Evolutionary conservation across 2,329 filamentous ascomycete species (phyloP), one percentile per base, ranked within the genome.

Genomic region (Penicillium psychrosexuale): DNA sequence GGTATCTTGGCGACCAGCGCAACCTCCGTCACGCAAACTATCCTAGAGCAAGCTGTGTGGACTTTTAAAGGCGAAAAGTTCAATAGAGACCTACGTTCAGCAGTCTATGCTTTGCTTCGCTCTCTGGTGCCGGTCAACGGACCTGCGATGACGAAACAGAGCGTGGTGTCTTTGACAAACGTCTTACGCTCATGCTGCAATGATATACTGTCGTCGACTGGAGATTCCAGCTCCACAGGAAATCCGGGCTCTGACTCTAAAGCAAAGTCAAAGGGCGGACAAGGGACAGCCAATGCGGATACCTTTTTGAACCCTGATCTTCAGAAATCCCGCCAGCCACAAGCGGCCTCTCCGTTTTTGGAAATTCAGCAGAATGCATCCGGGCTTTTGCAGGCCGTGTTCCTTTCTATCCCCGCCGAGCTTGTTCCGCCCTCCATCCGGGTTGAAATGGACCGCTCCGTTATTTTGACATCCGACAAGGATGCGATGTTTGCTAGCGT

Each of bases 401-500:
- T 95, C 19, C 80, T 80, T 17, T 78, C 80, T 54, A 73, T 94
- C 3, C 85, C 87, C 1, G 83, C 88, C 53, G 78, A 84, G 47
- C 80, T 84, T 67, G 74, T 96, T 36, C 82, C 88, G n/a, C 83
- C 87, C 8, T 83, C 88, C 2, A 69, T 90, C 19, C 86, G 93
- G 49, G 83, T 86, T 11, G 84, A 90, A 46, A 80, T 96, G 59
- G 91, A 97, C 67, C 88, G 89, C 60, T 90, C 89, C 3, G 88
- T 90, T 19, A 87, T 96, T 53, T 75, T 96, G 22, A 82, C 80
- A 5, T 80, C 81, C 56, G 81, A 87, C 69, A 86, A 85, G 67
- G 79, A 86, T 31, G 87, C 89, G 39, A 89, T 97, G 82, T 68
- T 94, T 11, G 85, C 91, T 6, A 93, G 90, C 69, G 85, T 95